Base-by-base conservation (phyloP, 1,284 basidiomycete species). In the Fomitopsis betulina region DNA sequence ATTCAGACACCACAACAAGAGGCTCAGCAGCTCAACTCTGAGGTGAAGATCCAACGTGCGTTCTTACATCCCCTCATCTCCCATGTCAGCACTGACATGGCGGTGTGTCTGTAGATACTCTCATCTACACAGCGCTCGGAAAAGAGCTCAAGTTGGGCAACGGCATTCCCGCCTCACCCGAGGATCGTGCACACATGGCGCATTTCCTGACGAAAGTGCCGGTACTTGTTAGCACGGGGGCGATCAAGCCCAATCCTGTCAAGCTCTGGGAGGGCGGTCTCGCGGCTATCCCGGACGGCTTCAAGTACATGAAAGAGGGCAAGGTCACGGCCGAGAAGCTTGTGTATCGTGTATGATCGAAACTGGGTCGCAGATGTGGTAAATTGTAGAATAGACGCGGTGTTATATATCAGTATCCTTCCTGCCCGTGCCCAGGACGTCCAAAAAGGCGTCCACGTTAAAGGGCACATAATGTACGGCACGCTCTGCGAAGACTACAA, bases 301-400 rank as follows among this genome's bases (percentile, higher is more conserved):
- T 69, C 27, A 39, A 63, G 45, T 63, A 60, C 49, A 61, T 68
- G 56, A 56, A 47, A 27, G 62, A 65, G 40, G 66, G 67, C 33
- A 66, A 63, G 56, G 52, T 55, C 56, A 65, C 65, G 39, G 67
- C 53, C 17, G 63, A 68, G 55, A 68, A 68, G 63, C 58, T 68
- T 21, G 67, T 68, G 13, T 60, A 61, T 21, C 49, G 59, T 7
- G 42, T 67, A 12, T 62, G 27, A 59, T 6, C 12, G 2, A 12
- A 5, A 37, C n/a, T 30, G 27, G 42, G 19, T 37, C 35, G 35
- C 35, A 37, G 35, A 10, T 10, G 13, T 37, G 2, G 3, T 37
- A 9, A 12, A 10, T 10, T 37, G 35, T 37, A 37, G 35, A 37
- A 9, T 37, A 37, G 2, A 10, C 8, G 2, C 13, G 8, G 35